Percentiles rank a stretch among this genome's conserved stretches.
Evolutionary conservation across 2,329 filamentous ascomycete genomes (phyloP).

Genomic region (Endoconidiophora laricicola): DNA sequence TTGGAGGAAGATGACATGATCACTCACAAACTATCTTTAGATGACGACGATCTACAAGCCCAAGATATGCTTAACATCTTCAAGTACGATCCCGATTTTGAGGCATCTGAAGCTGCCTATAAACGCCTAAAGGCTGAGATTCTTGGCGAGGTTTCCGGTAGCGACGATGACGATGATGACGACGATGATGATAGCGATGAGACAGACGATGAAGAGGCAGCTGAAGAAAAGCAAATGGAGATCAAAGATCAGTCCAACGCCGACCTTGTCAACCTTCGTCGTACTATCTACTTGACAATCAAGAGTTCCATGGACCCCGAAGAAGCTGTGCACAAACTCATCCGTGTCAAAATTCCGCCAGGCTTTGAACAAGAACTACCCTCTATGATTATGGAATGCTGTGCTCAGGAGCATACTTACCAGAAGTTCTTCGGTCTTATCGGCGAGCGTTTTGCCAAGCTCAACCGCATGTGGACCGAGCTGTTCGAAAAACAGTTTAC

Average conservation of each 20-base stretch:
- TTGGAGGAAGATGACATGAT: conserved; percentile 98
- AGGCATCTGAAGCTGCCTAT: conserved; percentile 82
- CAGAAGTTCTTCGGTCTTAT: conserved; percentile 95
- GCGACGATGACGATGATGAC: conserved; percentile 52
- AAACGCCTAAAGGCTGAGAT: conserved; percentile 85
- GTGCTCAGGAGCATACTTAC: conserved; percentile 90
- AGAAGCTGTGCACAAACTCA: conserved; percentile 92
- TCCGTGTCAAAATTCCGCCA: conserved; percentile 76
- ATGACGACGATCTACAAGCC: conserved; percentile 60
- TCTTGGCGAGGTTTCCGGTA: conserved; percentile 77
- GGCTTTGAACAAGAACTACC: conserved; percentile 82
- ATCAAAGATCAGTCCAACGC: conserved; percentile 98
- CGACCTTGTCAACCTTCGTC: conserved; percentile 79
- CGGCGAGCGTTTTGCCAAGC: conserved; percentile 85
- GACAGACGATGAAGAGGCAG: conserved; percentile 54
- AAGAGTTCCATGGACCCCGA: conserved; percentile 94
- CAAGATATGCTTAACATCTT: conserved; percentile 89
- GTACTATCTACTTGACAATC: conserved; percentile 93
- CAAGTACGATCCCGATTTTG: conserved; percentile 80
- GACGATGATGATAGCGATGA: conserved; percentile 42
- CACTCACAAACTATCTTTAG: conserved; percentile 68
- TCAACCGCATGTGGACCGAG: conserved; percentile 88
- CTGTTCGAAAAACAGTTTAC: conserved; percentile 80
- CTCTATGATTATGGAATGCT: conserved; percentile 94
- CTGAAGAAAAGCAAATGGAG: conserved; percentile 70